Conservation (phyloP, 305 asterid genomes). For the Petunia hybrid region DNA sequence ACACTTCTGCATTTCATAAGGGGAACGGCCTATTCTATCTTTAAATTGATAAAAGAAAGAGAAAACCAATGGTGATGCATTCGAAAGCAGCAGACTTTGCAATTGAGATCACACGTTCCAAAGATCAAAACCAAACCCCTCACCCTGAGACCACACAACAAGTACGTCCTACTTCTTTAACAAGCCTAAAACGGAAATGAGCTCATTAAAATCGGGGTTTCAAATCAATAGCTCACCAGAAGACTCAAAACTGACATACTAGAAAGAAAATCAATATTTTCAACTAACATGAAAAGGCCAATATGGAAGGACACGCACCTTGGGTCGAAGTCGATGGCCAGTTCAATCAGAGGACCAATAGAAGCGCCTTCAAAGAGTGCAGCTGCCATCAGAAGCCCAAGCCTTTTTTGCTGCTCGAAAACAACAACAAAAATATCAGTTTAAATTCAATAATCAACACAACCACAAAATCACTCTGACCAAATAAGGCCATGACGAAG, state of each 20-base stretch:
- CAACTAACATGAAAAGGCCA: background rate
- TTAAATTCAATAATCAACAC: background rate
- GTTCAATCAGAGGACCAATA: slow-evolving; percentile 73
- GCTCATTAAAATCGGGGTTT: background rate
- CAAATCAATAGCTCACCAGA: background rate
- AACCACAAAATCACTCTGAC: background rate
- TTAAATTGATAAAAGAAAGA: background rate
- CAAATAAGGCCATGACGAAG: background rate
- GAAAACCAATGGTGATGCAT: background rate
- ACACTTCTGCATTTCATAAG: background rate
- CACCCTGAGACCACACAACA: background rate
- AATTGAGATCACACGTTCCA: background rate
- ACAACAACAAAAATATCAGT: slow-evolving; percentile 16
- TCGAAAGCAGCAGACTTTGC: background rate
- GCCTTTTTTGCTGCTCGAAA: slow-evolving; percentile 68
- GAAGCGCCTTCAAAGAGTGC: slow-evolving; percentile 82
- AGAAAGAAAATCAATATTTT: background rate
- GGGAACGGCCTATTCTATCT: background rate
- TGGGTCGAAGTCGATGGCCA: slow-evolving; percentile 77
- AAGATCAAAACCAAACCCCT: background rate
- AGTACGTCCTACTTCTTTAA: background rate
- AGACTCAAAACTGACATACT: background rate
- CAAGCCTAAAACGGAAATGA: background rate
- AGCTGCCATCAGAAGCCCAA: slow-evolving; percentile 77
- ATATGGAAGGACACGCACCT: slow-evolving; percentile 51